Percentiles rank a stretch among this genome's conserved stretches.
Conservation (phyloP, 2,329 filamentous ascomycete genomes). For the Magnaporthales sp. region DNA sequence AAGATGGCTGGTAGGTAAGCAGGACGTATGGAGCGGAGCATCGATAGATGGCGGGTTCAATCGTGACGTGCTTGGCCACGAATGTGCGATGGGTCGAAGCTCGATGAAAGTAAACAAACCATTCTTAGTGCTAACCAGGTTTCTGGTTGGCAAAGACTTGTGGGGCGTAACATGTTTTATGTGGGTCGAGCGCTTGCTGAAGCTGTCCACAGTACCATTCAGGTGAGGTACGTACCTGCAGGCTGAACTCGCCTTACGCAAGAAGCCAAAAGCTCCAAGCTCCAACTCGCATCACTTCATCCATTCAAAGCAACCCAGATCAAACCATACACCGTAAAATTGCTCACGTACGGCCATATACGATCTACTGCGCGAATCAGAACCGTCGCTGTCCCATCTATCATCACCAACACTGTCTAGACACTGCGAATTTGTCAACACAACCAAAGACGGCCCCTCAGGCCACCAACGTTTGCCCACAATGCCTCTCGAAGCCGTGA, state of each 20-base stretch:
- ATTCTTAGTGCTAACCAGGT: neutral
- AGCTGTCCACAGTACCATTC: neutral
- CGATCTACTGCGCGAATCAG: neutral
- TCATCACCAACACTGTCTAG: neutral
- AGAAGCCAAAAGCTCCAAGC: conserved; percentile 1
- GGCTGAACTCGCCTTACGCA: conserved; percentile 15
- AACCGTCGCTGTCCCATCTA: neutral
- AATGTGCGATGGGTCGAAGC: neutral
- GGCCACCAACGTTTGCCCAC: conserved; percentile 34
- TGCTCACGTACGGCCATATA: neutral
- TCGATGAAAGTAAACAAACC: conserved; percentile 19
- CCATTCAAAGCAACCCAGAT: neutral
- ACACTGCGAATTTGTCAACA: neutral
- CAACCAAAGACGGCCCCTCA: neutral
- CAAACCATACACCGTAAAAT: neutral
- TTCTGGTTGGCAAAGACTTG: neutral
- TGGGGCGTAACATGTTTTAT: neutral
- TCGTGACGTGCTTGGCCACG: neutral
- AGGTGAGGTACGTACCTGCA: conserved; percentile 6
- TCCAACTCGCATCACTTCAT: neutral
- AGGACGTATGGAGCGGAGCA: neutral
- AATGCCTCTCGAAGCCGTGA: conserved; percentile 98
- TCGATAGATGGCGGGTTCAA: neutral
- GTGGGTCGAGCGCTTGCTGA: neutral
- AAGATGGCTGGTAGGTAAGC: neutral